These are phyloP conservation scores for Leccinellum luteum DNA, from an alignment of 768 basidiomycete species.

Conservation along the genomic window DNA sequence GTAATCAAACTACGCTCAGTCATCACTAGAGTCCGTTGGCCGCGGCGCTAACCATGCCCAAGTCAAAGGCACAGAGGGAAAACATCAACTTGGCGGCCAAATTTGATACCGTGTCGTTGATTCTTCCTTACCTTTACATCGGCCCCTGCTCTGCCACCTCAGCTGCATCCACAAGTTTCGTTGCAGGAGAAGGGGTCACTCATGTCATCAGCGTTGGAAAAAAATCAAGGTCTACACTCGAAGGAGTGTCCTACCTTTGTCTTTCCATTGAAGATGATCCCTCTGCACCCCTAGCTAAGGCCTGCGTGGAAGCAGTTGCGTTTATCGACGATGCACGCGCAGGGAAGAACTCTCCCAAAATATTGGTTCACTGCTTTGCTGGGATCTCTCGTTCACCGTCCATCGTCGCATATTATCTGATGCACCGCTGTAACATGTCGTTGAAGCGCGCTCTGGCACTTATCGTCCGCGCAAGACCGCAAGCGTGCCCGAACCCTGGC, in stretches of 20 bases:
- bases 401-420: no score
- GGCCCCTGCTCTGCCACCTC: slow-evolving; percentile 11
- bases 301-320: background rate
- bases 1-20: no score
- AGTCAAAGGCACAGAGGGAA: background rate
- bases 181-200: slow-evolving; percentile 7
- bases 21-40: no score
- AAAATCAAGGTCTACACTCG: background rate
- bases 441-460: no score
- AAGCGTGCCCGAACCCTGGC: no score
- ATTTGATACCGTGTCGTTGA: background rate
- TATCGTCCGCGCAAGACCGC: no score
- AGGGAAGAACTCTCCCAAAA: no score
- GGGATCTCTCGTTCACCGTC: no score
- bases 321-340: no score
- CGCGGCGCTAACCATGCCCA: no score
- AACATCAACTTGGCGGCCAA: background rate
- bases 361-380: no score
- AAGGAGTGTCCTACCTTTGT: slow-evolving; percentile 6
- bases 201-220: slow-evolving; percentile 12
- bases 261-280: slow-evolving; percentile 8
- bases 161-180: background rate
- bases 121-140: slow-evolving; percentile 10
- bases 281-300: slow-evolving; percentile 4
- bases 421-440: no score